Evolutionary conservation across 1,139 yeast species (phyloP), one percentile per base, ranked within the genome.

Genomic region (Arxiozyma heterogenica): DNA sequence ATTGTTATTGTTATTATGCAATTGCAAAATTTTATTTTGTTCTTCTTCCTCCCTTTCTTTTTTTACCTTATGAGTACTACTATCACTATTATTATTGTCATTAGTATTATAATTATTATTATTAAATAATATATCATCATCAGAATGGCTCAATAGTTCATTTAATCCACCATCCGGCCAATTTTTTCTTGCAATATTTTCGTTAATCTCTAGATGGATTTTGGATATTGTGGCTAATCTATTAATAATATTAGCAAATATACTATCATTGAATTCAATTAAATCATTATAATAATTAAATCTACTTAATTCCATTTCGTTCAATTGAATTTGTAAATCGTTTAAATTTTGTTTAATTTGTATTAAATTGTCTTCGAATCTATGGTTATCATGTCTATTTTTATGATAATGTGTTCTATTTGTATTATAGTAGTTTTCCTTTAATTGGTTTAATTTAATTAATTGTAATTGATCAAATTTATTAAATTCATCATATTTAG

Each of bases 161-260:
- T 88, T 95, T 44, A 87, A 70, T 0, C 95, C 95, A 22, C 93
- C 93, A 11, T 95, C 95, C 12, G 86, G 77, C 89, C 91, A 84
- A 9, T 95, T 94, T 66, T 88, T 88, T 55, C 83, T 76, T 0
- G 95, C 95, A 41, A 89, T 81, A 22, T 86, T 84, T 64, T 86
- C 95, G 61, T 81, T 83, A 6, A 88, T 81, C 63, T 87, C 94
- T 41, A 89, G 80, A 64, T 88, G 93, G 1, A 94, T 93, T 52
- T 89, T 73, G 2, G 87, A 82, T 9, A 86, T 74, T 0, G 86
- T 77, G 0, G 90, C 86, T 0, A 88, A 77, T 55, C 76, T 75
- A 12, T 72, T 67, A 47, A 86, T 71, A 11, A 86, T 73, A 41
- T 76, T 73, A 22, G 74, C 73, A 50, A 84, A 82, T 53, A 87